Conservation (phyloP, 148 eudicot genomes). For the Cornus florida region DNA sequence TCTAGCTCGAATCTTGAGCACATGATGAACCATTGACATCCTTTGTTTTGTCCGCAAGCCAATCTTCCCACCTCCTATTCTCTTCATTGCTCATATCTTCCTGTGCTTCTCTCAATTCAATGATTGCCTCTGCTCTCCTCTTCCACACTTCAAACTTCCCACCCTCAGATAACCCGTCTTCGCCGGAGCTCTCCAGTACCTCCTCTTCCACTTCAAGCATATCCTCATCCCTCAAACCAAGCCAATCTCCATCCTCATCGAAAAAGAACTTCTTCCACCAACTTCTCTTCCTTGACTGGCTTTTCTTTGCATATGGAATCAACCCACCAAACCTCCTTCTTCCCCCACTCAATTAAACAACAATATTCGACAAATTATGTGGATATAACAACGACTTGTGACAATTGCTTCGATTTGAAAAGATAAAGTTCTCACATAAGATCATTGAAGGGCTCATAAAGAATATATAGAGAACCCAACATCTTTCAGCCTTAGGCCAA, state of each 20-base stretch:
- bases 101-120: slow-evolving; percentile 87
- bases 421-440: slow-evolving; percentile 33
- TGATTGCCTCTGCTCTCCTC: slow-evolving; percentile 88
- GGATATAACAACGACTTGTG: slow-evolving; percentile 4
- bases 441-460: slow-evolving; percentile 69
- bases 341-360: slow-evolving; percentile 24
- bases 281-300: slow-evolving; percentile 46
- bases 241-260: slow-evolving; percentile 88
- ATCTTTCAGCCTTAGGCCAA: slow-evolving; percentile 39
- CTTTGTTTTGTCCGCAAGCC: slow-evolving; percentile 59
- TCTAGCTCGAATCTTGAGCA: slow-evolving; percentile 37
- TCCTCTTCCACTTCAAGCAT: slow-evolving; percentile 36
- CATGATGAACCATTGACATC: slow-evolving; percentile 32
- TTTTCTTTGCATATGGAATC: slow-evolving; percentile 54
- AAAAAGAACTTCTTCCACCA: slow-evolving; percentile 91
- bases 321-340: slow-evolving; percentile 37
- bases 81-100: slow-evolving; percentile 80
- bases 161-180: slow-evolving; percentile 47
- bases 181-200: slow-evolving; percentile 22
- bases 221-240: slow-evolving; percentile 77
- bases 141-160: slow-evolving; percentile 91
- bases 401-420: slow-evolving; percentile 19
- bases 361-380: slow-evolving; percentile 3
- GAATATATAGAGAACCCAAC: slow-evolving; percentile 53
- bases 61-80: slow-evolving; percentile 91